These are phyloP conservation scores for Mycosphaerella sp. DNA, from an alignment of 2,329 filamentous ascomycete genomes.

Conservation along the genomic window DNA sequence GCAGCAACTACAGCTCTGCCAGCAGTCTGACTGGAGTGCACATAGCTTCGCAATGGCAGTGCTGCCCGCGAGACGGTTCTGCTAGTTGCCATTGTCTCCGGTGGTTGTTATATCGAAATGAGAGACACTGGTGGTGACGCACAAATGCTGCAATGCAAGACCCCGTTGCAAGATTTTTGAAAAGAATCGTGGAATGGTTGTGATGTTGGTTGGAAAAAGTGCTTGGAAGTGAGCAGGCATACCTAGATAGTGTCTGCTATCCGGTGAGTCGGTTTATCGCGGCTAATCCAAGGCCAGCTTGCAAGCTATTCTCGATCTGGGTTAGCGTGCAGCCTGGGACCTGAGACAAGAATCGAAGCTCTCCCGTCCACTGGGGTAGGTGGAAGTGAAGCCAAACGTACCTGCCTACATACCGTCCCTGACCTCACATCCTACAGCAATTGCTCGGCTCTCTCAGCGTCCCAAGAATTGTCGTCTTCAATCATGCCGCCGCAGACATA, in stretches of 20 bases:
- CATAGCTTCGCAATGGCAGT: conserved; percentile 10
- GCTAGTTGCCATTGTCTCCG: conserved; percentile 16
- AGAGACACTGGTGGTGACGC: not conserved
- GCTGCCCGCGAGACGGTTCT: conserved; percentile 10
- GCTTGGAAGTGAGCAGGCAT: not conserved
- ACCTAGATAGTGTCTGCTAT: not conserved
- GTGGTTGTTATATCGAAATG: not conserved
- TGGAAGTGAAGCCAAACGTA: not conserved
- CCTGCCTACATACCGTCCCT: not conserved
- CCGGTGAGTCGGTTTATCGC: not conserved
- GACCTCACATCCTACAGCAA: too few species aligned
- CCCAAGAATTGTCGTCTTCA: too few species aligned
- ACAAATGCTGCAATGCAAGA: not conserved
- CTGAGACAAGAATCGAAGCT: not conserved
- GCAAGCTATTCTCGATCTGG: too few species aligned
- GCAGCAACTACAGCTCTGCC: not conserved
- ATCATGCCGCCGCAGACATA: conserved; percentile 52
- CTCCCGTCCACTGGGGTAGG: not conserved
- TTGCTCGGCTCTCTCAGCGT: too few species aligned
- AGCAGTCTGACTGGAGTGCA: conserved; percentile 4
- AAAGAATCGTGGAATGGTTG: not conserved
- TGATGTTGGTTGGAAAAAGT: not conserved
- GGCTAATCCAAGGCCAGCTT: not conserved
- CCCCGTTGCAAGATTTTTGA: not conserved
- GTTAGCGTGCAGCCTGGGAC: not conserved